Percentiles rank a stretch among this genome's conserved stretches.
Evolutionary conservation across 2,329 filamentous ascomycete genomes (phyloP).

Genomic region (Teratosphaeria destructans): DNA sequence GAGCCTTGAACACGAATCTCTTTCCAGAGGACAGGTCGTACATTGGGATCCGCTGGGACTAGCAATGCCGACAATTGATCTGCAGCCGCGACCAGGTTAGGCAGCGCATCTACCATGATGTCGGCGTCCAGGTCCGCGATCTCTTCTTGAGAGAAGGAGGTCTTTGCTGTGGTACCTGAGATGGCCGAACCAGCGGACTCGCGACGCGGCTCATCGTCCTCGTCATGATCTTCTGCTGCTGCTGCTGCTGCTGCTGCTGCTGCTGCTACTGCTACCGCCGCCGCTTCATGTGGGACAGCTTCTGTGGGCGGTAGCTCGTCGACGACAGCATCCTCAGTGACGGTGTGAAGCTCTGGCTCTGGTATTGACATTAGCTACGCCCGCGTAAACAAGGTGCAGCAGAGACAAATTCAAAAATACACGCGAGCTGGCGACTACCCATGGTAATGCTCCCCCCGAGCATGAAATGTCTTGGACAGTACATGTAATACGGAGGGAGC

Average conservation of each 20-base stretch:
- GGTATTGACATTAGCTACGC: background rate
- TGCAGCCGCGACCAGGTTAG: slow-evolving; percentile 24
- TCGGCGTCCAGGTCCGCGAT: slow-evolving; percentile 32
- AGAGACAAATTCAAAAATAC: background rate
- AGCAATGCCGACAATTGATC: slow-evolving; percentile 20
- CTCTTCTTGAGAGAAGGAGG: slow-evolving; percentile 36
- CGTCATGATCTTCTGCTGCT: background rate
- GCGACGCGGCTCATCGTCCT: slow-evolving; percentile 2
- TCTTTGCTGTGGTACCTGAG: slow-evolving; percentile 38
- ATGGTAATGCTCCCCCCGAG: no score
- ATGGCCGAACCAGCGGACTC: slow-evolving; percentile 26
- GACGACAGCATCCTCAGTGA: background rate
- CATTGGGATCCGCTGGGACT: slow-evolving; percentile 15
- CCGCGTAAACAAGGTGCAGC: background rate
- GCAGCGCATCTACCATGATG: slow-evolving; percentile 31
- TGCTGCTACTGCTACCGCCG: no score
- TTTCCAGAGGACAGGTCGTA: slow-evolving; percentile 16
- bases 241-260: background rate
- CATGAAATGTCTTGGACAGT: no score
- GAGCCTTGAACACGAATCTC: slow-evolving; percentile 27
- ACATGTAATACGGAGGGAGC: background rate
- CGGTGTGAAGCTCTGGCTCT: background rate
- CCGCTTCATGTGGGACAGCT: background rate
- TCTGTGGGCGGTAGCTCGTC: background rate
- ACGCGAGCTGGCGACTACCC: background rate